Percentiles rank a stretch among this genome's conserved stretches.
Conservation (phyloP, 345 rosid species). For the Eucalyptus curtisii region DNA sequence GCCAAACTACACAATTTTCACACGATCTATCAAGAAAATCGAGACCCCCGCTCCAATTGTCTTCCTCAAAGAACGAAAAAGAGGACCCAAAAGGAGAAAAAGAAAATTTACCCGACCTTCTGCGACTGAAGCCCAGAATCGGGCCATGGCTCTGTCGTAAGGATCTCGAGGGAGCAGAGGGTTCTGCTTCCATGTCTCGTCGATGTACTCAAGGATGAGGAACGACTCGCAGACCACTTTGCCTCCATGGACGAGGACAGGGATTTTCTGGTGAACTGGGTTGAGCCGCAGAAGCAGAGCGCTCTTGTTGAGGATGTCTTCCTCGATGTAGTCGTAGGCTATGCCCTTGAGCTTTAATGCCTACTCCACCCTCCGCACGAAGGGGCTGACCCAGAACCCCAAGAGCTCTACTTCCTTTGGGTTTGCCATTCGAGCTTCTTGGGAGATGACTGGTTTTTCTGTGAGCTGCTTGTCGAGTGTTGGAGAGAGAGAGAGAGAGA, state of each 20-base stretch:
- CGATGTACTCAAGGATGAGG: conserved; percentile 14
- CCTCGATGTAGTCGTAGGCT: not conserved
- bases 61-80: not conserved
- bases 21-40: not conserved
- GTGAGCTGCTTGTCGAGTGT: not conserved
- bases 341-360: conserved; percentile 6
- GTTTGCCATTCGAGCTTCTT: not conserved
- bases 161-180: conserved; percentile 29
- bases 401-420: not conserved
- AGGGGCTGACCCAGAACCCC: not conserved
- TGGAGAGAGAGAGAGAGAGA: too few species aligned
- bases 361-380: not conserved
- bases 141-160: conserved; percentile 10
- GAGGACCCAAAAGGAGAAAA: not conserved
- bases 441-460: not conserved
- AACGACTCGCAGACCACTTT: conserved; percentile 6
- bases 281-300: not conserved
- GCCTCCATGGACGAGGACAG: conserved; percentile 4
- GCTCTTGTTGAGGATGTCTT: conserved; percentile 9
- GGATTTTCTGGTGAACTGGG: conserved; percentile 3
- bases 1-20: not conserved
- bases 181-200: conserved; percentile 16
- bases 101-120: conserved; percentile 6
- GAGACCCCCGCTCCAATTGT: not conserved
- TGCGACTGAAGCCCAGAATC: conserved; percentile 22